Percentiles rank a stretch among this genome's conserved stretches.
Evolutionary conservation across 1,139 yeast species (phyloP).

Genomic region (Yamadazyma dendronema): DNA sequence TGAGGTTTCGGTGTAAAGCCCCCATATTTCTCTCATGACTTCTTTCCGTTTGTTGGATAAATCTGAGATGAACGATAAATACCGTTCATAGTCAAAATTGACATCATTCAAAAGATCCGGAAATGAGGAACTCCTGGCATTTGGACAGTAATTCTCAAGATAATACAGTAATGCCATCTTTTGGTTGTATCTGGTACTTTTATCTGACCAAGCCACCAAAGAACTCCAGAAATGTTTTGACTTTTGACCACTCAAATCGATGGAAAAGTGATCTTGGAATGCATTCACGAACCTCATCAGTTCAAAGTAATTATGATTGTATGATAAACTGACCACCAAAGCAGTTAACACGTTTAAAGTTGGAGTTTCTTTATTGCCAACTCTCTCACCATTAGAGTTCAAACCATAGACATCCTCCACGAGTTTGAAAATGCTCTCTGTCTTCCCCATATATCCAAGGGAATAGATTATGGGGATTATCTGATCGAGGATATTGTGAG

Average conservation of each 20-base stretch:
- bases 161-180: slow-evolving; percentile 27
- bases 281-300: slow-evolving; percentile 36
- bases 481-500: slow-evolving; percentile 10
- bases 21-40: slow-evolving; percentile 35
- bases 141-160: slow-evolving; percentile 16
- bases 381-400: slow-evolving; percentile 20
- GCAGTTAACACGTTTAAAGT: slow-evolving; percentile 25
- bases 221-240: slow-evolving; percentile 34
- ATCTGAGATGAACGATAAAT: slow-evolving; percentile 26
- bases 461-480: slow-evolving; percentile 29
- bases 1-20: slow-evolving; percentile 24
- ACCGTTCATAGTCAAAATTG: slow-evolving; percentile 42
- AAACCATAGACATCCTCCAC: slow-evolving; percentile 36
- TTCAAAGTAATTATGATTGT: slow-evolving; percentile 29
- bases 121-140: slow-evolving; percentile 13
- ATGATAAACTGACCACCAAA: slow-evolving; percentile 31
- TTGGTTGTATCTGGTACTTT: slow-evolving; percentile 27
- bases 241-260: slow-evolving; percentile 19
- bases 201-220: slow-evolving; percentile 38
- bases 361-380: slow-evolving; percentile 20
- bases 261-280: slow-evolving; percentile 31
- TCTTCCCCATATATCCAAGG: slow-evolving; percentile 30
- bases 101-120: slow-evolving; percentile 32
- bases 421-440: slow-evolving; percentile 24
- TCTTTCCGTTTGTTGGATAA: slow-evolving; percentile 26